These are phyloP conservation scores for Anthracocystis panici-leucophaei DNA, from an alignment of 1,284 basidiomycete genomes.

Conservation along the genomic window DNA sequence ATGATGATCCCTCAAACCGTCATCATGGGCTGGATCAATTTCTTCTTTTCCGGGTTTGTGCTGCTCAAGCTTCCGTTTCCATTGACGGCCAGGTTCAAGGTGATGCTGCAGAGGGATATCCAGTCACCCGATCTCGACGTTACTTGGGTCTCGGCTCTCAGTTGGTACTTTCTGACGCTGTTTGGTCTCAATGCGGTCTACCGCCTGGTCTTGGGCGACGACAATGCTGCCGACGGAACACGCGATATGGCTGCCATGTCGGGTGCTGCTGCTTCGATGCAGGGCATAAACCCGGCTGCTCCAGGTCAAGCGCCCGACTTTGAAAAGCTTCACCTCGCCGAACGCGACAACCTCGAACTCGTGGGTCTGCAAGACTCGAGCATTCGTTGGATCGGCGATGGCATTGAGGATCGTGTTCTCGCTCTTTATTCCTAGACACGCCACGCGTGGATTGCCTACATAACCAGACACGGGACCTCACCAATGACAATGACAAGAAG, in stretches of 20 bases:
- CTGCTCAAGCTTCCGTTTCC: slow-evolving; percentile 98
- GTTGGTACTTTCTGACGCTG: slow-evolving; percentile 99
- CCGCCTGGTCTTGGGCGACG: slow-evolving; percentile 88
- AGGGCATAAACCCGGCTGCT: slow-evolving; percentile 41
- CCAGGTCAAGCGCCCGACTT: slow-evolving; percentile 77
- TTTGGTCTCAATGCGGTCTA: slow-evolving; percentile 97
- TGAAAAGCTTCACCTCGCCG: slow-evolving; percentile 88
- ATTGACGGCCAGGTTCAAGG: slow-evolving; percentile 94
- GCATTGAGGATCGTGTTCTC: slow-evolving; percentile 66
- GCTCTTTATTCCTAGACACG: slow-evolving; percentile 49
- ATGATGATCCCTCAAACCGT: slow-evolving; percentile 77
- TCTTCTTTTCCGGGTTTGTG: slow-evolving; percentile 98
- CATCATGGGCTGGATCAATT: slow-evolving; percentile 99
- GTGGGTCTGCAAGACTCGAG: slow-evolving; percentile 73
- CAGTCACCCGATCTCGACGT: slow-evolving; percentile 97
- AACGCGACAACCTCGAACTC: slow-evolving; percentile 92
- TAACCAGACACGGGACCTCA: background rate
- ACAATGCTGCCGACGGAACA: slow-evolving; percentile 75
- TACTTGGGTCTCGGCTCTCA: slow-evolving; percentile 96
- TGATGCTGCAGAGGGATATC: slow-evolving; percentile 97
- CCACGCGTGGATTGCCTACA: background rate
- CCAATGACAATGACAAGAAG: background rate
- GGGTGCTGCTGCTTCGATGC: slow-evolving; percentile 52
- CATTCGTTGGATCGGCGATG: slow-evolving; percentile 64
- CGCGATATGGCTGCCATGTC: slow-evolving; percentile 67